Evolutionary conservation across 768 basidiomycete genomes (phyloP).

Genomic region (Lentinula guzmanii): DNA sequence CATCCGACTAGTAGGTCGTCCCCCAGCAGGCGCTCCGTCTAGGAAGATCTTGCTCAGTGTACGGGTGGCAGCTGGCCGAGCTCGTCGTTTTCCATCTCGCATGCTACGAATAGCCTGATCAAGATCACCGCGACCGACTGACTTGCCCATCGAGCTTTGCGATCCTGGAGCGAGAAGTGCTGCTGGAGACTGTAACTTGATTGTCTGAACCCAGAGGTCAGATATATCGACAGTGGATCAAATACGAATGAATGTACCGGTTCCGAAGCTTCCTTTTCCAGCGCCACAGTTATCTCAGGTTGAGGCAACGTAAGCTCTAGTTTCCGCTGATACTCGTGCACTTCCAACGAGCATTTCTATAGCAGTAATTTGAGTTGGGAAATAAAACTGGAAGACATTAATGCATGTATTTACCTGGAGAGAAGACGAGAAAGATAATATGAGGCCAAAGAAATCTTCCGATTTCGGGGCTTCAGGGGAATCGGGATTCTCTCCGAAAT

Average conservation of each 20-base stretch:
- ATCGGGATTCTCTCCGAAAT: constrained; percentile 74
- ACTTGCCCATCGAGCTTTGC: constrained; percentile 36
- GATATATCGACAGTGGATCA: background rate
- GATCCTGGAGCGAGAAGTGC: constrained; percentile 21
- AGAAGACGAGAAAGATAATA: constrained; percentile 69
- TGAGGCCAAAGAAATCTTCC: constrained; percentile 77
- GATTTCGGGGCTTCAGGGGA: constrained; percentile 61
- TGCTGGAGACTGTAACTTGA: constrained; percentile 29
- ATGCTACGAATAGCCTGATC: constrained; percentile 84
- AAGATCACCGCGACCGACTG: constrained; percentile 71
- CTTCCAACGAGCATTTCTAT: constrained; percentile 69
- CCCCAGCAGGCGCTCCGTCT: constrained; percentile 44
- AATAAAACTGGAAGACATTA: background rate
- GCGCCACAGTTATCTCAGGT: constrained; percentile 15
- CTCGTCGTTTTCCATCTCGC: constrained; percentile 55
- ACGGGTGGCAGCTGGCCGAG: constrained; percentile 33
- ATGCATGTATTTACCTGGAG: constrained; percentile 45
- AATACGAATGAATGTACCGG: constrained; percentile 12
- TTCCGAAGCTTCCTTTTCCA: constrained; percentile 15
- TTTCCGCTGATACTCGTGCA: constrained; percentile 46
- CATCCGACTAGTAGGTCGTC: constrained; percentile 25
- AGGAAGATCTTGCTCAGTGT: constrained; percentile 78
- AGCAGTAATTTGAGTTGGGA: background rate
- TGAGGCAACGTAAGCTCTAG: constrained; percentile 18
- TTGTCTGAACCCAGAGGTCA: constrained; percentile 26